Evolutionary conservation across 257 asterid species (phyloP), one percentile per base, ranked within the genome.

Genomic region (Fraxinus anomala): DNA sequence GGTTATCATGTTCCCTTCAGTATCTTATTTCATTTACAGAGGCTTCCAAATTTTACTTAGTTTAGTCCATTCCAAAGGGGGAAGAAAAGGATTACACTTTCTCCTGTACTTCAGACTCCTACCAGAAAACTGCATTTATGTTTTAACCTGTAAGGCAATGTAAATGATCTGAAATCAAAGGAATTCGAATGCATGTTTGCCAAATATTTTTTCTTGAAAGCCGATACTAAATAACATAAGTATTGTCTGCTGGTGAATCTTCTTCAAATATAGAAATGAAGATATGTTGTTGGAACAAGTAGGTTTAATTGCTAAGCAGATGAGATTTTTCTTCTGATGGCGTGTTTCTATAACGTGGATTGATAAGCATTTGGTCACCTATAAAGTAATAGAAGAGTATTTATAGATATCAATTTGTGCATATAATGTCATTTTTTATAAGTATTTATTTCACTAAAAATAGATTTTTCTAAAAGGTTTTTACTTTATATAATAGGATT

Each of bases 1-100:
- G 65, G 56, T 44, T 69, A 24, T 67, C 44, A 61, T 65, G 65
- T 81, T 70, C 66, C 33, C 28, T 59, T 21, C 73, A 68, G 33
- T 36, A 47, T 44, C 23, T 24, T 61, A 61, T n/a, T 56, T 56
- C 17, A n/a, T 51, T 51, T 17, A 51, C 21, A 17, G 24, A 51
- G 8, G 21, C 14, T 51, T 5, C 9, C 21, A 51, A 51, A 17
- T 51, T 51, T 17, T 51, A 51, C 23, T 42, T 42, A 3, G 51
- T 42, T 42, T 42, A 42, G 63, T 51, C 63, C 24, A 51, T 19
- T 51, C 63, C 63, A 51, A 13, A 51, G 23, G 23, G n/a, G 2
- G 63, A 51, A 51, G 63, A 17, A 51, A 51, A 51, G 23, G 63
- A 51, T 51, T 51, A 51, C 24, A 19, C n/a, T 19, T 2, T 59